phyloP scores from a whole-genome alignment of 139 green algal species.

The Mychonastes homosphaera region DNA sequence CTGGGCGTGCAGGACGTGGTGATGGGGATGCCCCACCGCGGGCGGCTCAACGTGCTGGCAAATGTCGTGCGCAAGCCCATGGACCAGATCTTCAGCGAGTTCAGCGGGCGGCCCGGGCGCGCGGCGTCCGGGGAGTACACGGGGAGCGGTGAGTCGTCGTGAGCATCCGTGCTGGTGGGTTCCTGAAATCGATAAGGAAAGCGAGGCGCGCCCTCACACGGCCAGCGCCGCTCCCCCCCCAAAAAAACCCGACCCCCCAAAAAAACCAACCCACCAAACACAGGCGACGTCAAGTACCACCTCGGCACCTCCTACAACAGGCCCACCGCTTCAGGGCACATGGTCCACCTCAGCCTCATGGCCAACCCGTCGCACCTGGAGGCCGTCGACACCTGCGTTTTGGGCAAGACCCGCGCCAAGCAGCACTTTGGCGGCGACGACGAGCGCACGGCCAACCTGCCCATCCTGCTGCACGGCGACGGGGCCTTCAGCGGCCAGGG shows the following conservation, averaged over 20 bases:
- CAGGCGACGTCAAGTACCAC: constrained; percentile 99
- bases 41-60: constrained; percentile 91
- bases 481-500: constrained; percentile 91
- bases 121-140: constrained; percentile 28
- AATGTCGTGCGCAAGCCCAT: constrained; percentile 98
- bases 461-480: constrained; percentile 93
- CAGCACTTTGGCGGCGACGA: constrained; percentile 77
- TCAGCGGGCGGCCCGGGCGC: constrained; percentile 41
- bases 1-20: constrained; percentile 73
- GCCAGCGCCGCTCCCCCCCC: no score
- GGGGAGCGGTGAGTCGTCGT: constrained; percentile 18
- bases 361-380: constrained; percentile 94
- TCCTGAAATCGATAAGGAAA: no score
- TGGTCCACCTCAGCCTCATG: constrained; percentile 86
- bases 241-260: no score
- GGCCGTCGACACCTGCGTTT: constrained; percentile 85
- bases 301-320: constrained; percentile 90
- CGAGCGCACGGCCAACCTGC: constrained; percentile 49
- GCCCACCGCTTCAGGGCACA: constrained; percentile 75
- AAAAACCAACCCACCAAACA: no score
- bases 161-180: no score
- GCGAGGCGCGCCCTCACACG: no score
- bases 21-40: constrained; percentile 85
- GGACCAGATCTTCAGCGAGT: constrained; percentile 93
- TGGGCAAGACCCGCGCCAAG: constrained; percentile 92